Percentiles rank a stretch among this genome's conserved stretches.
phyloP scores from a whole-genome alignment of 2,329 filamentous ascomycete genomes.

The Curvularia eragrostidis region DNA sequence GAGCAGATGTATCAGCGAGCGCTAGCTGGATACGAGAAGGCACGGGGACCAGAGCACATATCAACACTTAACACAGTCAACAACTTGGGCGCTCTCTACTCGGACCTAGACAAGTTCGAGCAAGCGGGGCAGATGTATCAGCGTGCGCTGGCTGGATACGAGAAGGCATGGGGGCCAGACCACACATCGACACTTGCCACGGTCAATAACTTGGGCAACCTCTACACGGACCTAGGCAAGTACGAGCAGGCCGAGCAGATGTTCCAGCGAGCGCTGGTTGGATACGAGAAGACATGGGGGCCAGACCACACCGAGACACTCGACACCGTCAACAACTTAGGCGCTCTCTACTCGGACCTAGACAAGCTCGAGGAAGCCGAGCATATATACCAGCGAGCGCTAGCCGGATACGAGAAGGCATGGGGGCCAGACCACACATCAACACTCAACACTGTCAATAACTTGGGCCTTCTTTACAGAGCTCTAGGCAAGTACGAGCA shows the following conservation, averaged over 20 bases:
- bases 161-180: slow-evolving; percentile 21
- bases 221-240: slow-evolving; percentile 9
- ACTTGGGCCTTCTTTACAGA: slow-evolving; percentile 6
- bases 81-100: too few relatives aligned
- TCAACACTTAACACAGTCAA: slow-evolving; percentile 23
- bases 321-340: slow-evolving; percentile 11
- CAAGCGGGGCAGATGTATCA: slow-evolving; percentile 11
- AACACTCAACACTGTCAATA: slow-evolving; percentile 20
- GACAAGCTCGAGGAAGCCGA: slow-evolving; percentile 10
- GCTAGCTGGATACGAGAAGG: slow-evolving; percentile 27
- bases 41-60: slow-evolving; percentile 16
- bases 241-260: slow-evolving; percentile 15
- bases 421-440: slow-evolving; percentile 19
- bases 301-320: slow-evolving; percentile 24
- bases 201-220: slow-evolving; percentile 9
- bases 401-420: slow-evolving; percentile 20
- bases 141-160: slow-evolving; percentile 11
- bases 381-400: slow-evolving; percentile 10
- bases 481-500: slow-evolving; percentile 8
- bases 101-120: slow-evolving; percentile 4
- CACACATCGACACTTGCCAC: slow-evolving; percentile 23
- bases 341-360: slow-evolving; percentile 4
- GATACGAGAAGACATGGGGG: slow-evolving; percentile 21
- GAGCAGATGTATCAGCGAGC: slow-evolving; percentile 22
- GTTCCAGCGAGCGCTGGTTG: slow-evolving; percentile 24